Percentiles rank a stretch among this genome's conserved stretches.
Conservation (phyloP, 73 alveolate species). For the Uronychia setigera region DNA sequence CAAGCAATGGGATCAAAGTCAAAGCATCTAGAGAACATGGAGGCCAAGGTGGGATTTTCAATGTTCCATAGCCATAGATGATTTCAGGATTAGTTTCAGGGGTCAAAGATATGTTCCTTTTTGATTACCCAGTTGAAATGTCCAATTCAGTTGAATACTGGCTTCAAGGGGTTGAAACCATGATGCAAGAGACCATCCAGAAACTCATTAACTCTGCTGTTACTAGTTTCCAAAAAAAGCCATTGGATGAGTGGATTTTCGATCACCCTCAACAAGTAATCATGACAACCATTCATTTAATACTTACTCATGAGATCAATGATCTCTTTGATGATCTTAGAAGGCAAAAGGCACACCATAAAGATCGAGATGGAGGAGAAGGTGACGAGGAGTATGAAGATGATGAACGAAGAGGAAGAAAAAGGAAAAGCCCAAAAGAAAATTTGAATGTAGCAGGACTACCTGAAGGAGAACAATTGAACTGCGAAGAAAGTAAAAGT, state of each 20-base stretch:
- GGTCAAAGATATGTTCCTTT: conserved; percentile 59
- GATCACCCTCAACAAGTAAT: conserved; percentile 78
- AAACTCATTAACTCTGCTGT: conserved; percentile 61
- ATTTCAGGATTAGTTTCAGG: conserved; percentile 65
- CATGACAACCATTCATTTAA: conserved; percentile 59
- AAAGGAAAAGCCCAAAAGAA: neutral
- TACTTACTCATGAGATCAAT: conserved; percentile 71
- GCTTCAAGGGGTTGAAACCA: conserved; percentile 63
- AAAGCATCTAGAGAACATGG: too few species aligned
- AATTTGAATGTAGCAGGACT: neutral
- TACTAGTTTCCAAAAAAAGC: conserved; percentile 62
- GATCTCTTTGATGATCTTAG: conserved; percentile 59
- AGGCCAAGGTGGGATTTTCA: too few species aligned
- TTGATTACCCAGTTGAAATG: conserved; percentile 58
- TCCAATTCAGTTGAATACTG: conserved; percentile 48
- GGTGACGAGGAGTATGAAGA: neutral
- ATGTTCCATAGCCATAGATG: too few species aligned
- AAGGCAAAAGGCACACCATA: too few species aligned
- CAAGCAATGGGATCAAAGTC: too few species aligned
- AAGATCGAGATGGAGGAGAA: too few species aligned
- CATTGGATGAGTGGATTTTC: conserved; percentile 79
- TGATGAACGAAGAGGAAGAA: too few species aligned
- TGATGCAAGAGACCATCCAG: conserved; percentile 57
- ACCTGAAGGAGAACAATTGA: neutral
- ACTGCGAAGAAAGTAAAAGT: neutral